phyloP scores from a whole-genome alignment of 345 rosid genomes.

The Eucalyptus erythrocorys region DNA sequence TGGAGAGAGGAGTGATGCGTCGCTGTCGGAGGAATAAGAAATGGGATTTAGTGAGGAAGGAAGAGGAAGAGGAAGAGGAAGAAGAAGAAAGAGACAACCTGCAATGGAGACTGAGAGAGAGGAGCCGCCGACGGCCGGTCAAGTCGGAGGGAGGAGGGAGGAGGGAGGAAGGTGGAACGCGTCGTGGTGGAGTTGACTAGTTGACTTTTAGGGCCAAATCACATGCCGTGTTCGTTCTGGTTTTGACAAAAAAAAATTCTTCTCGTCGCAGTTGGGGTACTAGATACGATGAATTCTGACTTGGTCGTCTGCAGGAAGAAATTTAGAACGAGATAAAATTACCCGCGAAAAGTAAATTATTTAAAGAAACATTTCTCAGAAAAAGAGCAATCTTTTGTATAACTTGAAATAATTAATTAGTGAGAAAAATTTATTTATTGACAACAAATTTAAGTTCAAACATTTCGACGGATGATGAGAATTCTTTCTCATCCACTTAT shows the following conservation, averaged over 20 bases:
- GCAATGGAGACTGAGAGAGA: neutral
- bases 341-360: neutral
- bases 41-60: neutral
- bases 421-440: neutral
- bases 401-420: no score
- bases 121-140: neutral
- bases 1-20: neutral
- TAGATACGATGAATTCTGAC: neutral
- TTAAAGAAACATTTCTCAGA: no score
- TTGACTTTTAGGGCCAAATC: neutral
- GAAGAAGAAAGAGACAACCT: neutral
- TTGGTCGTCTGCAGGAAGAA: neutral
- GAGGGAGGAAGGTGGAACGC: neutral
- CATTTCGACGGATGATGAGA: neutral
- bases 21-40: neutral
- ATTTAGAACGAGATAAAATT: neutral
- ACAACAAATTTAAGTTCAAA: neutral
- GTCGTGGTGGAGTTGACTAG: neutral
- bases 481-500: accelerated
- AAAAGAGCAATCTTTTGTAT: no score
- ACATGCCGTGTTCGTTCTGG: neutral
- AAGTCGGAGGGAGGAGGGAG: neutral
- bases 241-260: neutral
- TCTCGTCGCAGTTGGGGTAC: neutral
- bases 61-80: neutral